Percentiles rank a stretch among this genome's conserved stretches.
These are phyloP conservation scores for Candida caryicola DNA, from an alignment of 805 yeast species.

Conservation along the genomic window DNA sequence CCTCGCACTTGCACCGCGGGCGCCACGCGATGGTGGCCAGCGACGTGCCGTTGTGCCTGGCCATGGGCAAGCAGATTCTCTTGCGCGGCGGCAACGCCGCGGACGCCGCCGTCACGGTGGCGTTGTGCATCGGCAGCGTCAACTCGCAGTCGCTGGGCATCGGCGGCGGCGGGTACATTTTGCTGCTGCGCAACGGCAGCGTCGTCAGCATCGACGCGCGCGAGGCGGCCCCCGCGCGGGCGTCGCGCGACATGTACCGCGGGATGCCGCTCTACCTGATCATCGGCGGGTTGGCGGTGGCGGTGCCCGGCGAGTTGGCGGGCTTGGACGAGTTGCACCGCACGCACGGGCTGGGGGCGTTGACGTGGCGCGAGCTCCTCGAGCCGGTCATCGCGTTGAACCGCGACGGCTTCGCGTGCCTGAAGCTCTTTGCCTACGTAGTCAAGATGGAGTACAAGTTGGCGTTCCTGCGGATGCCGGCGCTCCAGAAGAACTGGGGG, in stretches of 20 bases:
- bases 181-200: slow-evolving; percentile 30
- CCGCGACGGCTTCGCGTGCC: slow-evolving; percentile 55
- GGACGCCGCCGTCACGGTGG: slow-evolving; percentile 87
- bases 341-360: slow-evolving; percentile 65
- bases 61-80: slow-evolving; percentile 57
- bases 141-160: slow-evolving; percentile 85
- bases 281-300: slow-evolving; percentile 86
- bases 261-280: slow-evolving; percentile 49
- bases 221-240: slow-evolving; percentile 74
- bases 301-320: slow-evolving; percentile 85
- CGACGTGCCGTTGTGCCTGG: slow-evolving; percentile 63
- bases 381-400: slow-evolving; percentile 72
- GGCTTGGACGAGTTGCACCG: slow-evolving; percentile 67
- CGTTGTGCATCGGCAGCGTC: slow-evolving; percentile 81
- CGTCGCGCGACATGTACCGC: slow-evolving; percentile 65
- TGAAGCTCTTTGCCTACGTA: slow-evolving; percentile 28
- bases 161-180: slow-evolving; percentile 88
- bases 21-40: slow-evolving; percentile 61
- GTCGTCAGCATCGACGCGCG: slow-evolving; percentile 75
- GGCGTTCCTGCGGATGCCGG: slow-evolving; percentile 27
- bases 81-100: slow-evolving; percentile 75
- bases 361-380: slow-evolving; percentile 70
- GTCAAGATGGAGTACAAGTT: slow-evolving; percentile 29
- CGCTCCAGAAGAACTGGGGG: slow-evolving; percentile 48
- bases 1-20: slow-evolving; percentile 38